Evolutionary conservation across 1,139 yeast genomes (phyloP).

Genomic region (Geotrichum bryndzae): DNA sequence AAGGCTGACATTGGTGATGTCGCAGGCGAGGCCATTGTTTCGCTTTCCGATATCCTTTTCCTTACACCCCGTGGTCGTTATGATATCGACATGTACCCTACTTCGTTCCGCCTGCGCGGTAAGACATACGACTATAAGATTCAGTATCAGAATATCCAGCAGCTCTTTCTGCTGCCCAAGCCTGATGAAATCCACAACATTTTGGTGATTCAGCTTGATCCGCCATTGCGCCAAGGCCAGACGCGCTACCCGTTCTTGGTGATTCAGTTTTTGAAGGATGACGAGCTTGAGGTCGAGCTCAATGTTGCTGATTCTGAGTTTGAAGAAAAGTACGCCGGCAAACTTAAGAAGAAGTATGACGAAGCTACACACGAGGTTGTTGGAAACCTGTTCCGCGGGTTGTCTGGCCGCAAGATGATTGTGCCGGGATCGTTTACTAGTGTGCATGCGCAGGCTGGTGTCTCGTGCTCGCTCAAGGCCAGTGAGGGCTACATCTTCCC

Average conservation of each 20-base stretch:
- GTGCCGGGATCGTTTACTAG: constrained; percentile 84
- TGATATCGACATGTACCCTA: constrained; percentile 89
- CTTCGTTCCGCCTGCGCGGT: constrained; percentile 87
- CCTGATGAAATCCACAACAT: constrained; percentile 91
- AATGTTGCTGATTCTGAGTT: constrained; percentile 81
- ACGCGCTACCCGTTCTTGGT: constrained; percentile 92
- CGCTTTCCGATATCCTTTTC: constrained; percentile 85
- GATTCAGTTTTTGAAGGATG: constrained; percentile 81
- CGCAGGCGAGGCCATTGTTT: constrained; percentile 94
- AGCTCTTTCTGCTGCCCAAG: constrained; percentile 86
- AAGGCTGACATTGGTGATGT: constrained; percentile 95
- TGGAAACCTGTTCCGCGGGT: constrained; percentile 83
- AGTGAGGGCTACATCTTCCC: constrained; percentile 91
- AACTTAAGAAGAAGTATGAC: constrained; percentile 69
- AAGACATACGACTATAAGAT: constrained; percentile 96
- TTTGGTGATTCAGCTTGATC: constrained; percentile 84
- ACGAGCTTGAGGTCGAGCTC: constrained; percentile 84
- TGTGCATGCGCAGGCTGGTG: constrained; percentile 61
- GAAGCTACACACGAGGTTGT: constrained; percentile 80
- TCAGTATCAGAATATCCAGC: constrained; percentile 83
- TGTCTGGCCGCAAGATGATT: constrained; percentile 78
- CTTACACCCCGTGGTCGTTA: constrained; percentile 95
- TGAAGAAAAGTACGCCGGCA: constrained; percentile 67
- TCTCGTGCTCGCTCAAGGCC: constrained; percentile 88
- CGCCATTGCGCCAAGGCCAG: constrained; percentile 92